A percentile compares a stretch with the other conserved stretches of the same genome.
Conservation (phyloP, 2,329 filamentous ascomycete genomes). For the Zymoseptoria ardabiliae region DNA sequence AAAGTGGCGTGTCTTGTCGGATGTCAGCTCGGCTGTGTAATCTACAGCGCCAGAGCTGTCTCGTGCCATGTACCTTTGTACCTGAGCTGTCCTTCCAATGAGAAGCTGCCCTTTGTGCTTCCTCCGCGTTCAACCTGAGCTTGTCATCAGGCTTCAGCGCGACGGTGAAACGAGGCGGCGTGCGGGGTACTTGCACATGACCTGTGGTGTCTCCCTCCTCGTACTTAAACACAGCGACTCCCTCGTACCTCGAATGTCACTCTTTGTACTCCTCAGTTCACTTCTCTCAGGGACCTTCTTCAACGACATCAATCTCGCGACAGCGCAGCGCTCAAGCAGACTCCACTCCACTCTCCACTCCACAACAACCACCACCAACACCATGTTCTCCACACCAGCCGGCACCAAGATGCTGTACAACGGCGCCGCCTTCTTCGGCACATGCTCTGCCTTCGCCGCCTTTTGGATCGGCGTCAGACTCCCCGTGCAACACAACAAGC, state of each 20-base stretch:
- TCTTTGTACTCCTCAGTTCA: neutral
- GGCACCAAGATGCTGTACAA: conserved; percentile 22
- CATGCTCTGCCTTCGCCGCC: conserved; percentile 24
- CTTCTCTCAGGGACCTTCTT: neutral
- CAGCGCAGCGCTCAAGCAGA: neutral
- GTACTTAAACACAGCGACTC: neutral
- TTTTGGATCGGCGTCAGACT: conserved; percentile 24
- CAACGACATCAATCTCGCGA: neutral
- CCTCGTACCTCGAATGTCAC: neutral
- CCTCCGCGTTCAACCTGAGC: neutral
- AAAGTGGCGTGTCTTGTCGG: neutral
- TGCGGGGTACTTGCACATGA: neutral
- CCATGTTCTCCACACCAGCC: conserved; percentile 18
- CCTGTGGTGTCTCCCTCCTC: neutral
- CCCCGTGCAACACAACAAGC: conserved; percentile 25
- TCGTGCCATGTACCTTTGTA: neutral
- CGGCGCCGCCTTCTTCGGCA: conserved; percentile 25
- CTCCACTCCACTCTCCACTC: neutral
- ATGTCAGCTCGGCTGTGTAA: neutral
- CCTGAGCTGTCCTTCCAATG: neutral
- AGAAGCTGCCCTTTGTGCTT: neutral
- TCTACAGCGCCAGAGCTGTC: neutral
- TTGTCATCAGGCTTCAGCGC: neutral
- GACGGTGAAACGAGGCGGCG: neutral
- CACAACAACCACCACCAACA: conserved; percentile 10